Evolutionary conservation across 768 basidiomycete genomes (phyloP).

Genomic region (Tylopilus intermedius): DNA sequence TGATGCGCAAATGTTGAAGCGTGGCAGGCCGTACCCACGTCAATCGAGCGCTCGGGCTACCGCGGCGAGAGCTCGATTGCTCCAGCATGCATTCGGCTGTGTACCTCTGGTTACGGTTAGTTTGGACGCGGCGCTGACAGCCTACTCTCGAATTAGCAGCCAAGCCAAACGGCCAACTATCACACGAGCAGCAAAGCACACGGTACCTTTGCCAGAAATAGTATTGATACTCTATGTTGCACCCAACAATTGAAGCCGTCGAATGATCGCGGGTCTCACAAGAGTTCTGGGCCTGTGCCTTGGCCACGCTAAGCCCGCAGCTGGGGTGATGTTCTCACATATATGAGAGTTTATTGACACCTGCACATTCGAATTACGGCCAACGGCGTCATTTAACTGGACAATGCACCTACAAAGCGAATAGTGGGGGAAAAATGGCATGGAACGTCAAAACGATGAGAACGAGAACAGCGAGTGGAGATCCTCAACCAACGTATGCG

Average conservation of each 20-base stretch:
- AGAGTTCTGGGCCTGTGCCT: not conserved
- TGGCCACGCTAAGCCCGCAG: not conserved
- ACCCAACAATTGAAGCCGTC: not conserved
- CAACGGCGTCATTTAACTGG: not conserved
- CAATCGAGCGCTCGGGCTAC: not conserved
- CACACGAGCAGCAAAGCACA: not conserved
- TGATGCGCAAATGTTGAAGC: not conserved
- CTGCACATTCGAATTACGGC: not conserved
- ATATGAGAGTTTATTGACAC: not conserved
- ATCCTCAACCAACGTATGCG: constrained; percentile 1
- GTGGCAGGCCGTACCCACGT: not conserved
- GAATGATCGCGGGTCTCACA: not conserved
- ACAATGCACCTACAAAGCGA: not conserved
- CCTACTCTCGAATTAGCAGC: not conserved
- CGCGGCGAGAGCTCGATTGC: not conserved
- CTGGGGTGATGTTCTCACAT: not conserved
- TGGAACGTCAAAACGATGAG: not conserved
- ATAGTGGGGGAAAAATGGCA: not conserved
- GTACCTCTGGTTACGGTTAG: not conserved
- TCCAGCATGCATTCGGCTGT: not conserved
- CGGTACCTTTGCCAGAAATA: not conserved
- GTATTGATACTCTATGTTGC: not conserved
- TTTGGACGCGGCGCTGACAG: not conserved
- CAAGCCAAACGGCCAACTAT: not conserved
- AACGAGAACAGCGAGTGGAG: not conserved